phyloP scores from a whole-genome alignment of 2,329 filamentous ascomycete genomes.

The Phoma sp. region DNA sequence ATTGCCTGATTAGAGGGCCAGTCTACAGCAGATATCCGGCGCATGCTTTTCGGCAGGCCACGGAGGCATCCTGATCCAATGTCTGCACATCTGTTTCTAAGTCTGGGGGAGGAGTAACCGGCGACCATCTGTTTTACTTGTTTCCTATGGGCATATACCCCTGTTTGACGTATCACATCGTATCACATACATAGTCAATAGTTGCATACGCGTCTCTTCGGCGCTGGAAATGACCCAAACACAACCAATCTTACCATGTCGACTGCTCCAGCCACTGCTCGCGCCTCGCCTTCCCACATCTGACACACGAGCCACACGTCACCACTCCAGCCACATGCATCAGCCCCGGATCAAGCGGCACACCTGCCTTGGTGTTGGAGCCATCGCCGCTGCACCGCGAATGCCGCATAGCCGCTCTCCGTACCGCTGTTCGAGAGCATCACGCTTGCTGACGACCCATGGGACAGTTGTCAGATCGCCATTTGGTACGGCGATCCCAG shows the following conservation, averaged over 20 bases:
- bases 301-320: conserved; percentile 4
- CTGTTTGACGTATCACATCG: background rate
- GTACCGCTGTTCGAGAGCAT: background rate
- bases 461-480: background rate
- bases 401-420: background rate
- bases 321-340: background rate
- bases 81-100: background rate
- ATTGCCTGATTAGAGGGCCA: too few relatives aligned
- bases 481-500: background rate
- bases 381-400: background rate
- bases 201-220: background rate
- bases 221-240: background rate
- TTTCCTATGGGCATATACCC: conserved; percentile 14
- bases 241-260: background rate
- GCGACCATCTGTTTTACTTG: background rate
- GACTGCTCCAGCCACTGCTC: background rate
- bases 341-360: background rate
- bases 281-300: background rate
- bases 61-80: background rate
- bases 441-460: background rate
- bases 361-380: background rate
- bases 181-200: background rate
- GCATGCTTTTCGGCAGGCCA: background rate
- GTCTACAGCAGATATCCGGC: background rate
- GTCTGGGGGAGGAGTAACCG: background rate